Percentiles rank a stretch among this genome's conserved stretches.
phyloP scores from a whole-genome alignment of 2,329 filamentous ascomycete genomes.

The Hypoxylon sp. region DNA sequence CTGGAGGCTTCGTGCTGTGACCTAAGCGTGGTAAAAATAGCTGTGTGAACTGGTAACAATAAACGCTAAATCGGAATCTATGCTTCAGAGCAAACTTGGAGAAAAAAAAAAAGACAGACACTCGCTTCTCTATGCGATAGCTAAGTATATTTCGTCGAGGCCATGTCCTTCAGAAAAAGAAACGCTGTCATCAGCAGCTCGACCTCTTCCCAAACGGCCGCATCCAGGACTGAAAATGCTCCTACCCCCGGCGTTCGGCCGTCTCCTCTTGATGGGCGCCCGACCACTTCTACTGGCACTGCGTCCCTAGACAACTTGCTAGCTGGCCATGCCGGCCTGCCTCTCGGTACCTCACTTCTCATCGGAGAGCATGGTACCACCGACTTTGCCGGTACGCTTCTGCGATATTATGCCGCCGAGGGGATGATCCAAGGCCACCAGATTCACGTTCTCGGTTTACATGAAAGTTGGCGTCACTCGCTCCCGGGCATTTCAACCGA shows the following conservation, averaged over 20 bases:
- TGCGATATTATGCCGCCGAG: slow-evolving; percentile 92
- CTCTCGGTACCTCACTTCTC: slow-evolving; percentile 82
- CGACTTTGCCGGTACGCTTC: slow-evolving; percentile 86
- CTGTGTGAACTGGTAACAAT: not conserved
- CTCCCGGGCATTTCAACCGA: slow-evolving; percentile 76
- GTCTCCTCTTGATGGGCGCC: slow-evolving; percentile 87
- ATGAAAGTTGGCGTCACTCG: slow-evolving; percentile 83
- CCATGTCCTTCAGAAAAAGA: slow-evolving; percentile 70
- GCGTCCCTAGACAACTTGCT: slow-evolving; percentile 85
- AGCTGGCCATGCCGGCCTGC: slow-evolving; percentile 86
- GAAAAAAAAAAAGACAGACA: not conserved
- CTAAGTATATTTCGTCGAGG: not conserved
- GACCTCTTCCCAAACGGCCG: slow-evolving; percentile 48
- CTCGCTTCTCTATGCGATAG: not conserved
- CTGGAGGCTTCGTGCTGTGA: not conserved
- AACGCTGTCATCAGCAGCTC: slow-evolving; percentile 63
- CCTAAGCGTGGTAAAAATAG: not conserved
- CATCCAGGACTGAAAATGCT: slow-evolving; percentile 53
- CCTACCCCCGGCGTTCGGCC: slow-evolving; percentile 72
- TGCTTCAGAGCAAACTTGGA: not conserved
- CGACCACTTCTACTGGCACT: slow-evolving; percentile 92
- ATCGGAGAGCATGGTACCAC: slow-evolving; percentile 93
- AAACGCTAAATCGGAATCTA: not conserved
- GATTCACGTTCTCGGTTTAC: slow-evolving; percentile 85
- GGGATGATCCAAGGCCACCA: slow-evolving; percentile 91